Evolutionary conservation across 768 basidiomycete species (phyloP).

Genomic region (Tulasnella calospora): DNA sequence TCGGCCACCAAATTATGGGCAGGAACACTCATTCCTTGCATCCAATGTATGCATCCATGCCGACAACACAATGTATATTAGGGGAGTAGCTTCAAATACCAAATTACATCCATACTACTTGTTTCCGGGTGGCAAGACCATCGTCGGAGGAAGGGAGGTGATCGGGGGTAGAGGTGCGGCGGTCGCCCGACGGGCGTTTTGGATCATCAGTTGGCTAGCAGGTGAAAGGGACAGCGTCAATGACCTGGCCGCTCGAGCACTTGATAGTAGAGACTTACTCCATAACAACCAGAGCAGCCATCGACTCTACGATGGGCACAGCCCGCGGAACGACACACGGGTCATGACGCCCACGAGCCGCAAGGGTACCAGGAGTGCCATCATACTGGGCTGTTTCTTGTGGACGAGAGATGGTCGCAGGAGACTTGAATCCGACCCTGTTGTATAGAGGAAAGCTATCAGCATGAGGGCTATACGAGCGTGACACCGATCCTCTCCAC

Average conservation of each 20-base stretch:
- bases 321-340: slow-evolving; percentile 97
- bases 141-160: slow-evolving; percentile 86
- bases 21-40: background rate
- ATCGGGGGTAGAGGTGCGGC: slow-evolving; percentile 74
- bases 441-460: background rate
- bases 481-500: slow-evolving; percentile 29
- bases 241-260: background rate
- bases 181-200: slow-evolving; percentile 75
- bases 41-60: background rate
- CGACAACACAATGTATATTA: background rate
- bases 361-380: slow-evolving; percentile 80
- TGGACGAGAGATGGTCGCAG: slow-evolving; percentile 91
- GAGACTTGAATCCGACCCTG: slow-evolving; percentile 96
- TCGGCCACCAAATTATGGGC: background rate
- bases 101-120: background rate
- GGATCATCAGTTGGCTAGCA: slow-evolving; percentile 66
- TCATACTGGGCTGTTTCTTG: slow-evolving; percentile 92
- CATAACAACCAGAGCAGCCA: slow-evolving; percentile 94
- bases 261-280: slow-evolving; percentile 44
- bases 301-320: slow-evolving; percentile 95
- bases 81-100: background rate
- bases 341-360: slow-evolving; percentile 90
- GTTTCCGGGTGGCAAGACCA: slow-evolving; percentile 60
- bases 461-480: background rate
- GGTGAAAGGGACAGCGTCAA: background rate